Percentiles rank a stretch among this genome's conserved stretches.
These are phyloP conservation scores for Jatropha podagrica DNA, from an alignment of 441 rosid genomes.

Conservation along the genomic window DNA sequence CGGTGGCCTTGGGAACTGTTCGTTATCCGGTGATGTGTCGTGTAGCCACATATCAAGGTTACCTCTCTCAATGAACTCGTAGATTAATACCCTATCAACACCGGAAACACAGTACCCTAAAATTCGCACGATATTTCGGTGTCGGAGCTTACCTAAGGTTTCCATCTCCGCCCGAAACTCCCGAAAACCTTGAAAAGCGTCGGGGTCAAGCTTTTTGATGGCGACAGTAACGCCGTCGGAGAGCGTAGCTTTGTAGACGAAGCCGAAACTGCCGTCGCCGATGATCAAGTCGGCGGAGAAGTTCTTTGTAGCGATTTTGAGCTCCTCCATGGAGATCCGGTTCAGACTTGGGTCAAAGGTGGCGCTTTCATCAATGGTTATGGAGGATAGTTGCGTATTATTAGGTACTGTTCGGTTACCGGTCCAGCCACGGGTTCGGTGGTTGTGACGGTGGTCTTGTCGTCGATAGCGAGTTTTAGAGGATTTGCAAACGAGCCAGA, in stretches of 20 bases:
- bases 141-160: constrained; percentile 59
- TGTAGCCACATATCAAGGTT: constrained; percentile 82
- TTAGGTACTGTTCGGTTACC: constrained; percentile 21
- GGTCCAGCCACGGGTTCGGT: constrained; percentile 18
- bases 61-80: constrained; percentile 72
- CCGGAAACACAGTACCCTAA: constrained; percentile 76
- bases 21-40: constrained; percentile 31
- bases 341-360: constrained; percentile 56
- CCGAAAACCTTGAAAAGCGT: constrained; percentile 84
- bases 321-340: constrained; percentile 69
- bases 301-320: constrained; percentile 54
- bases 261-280: constrained; percentile 93
- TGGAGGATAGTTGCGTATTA: constrained; percentile 23
- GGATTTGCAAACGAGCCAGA: constrained; percentile 35
- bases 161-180: constrained; percentile 93
- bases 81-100: constrained; percentile 61
- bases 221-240: constrained; percentile 65
- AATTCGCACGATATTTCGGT: constrained; percentile 65
- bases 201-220: constrained; percentile 67
- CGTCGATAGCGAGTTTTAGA: constrained; percentile 3
- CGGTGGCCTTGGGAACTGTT: constrained; percentile 11
- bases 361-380: constrained; percentile 39
- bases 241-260: constrained; percentile 66
- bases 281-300: constrained; percentile 69
- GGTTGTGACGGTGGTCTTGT: not conserved